Evolutionary conservation across 176 grass and related monocot species (phyloP).

Genomic region (Avena sativa): DNA sequence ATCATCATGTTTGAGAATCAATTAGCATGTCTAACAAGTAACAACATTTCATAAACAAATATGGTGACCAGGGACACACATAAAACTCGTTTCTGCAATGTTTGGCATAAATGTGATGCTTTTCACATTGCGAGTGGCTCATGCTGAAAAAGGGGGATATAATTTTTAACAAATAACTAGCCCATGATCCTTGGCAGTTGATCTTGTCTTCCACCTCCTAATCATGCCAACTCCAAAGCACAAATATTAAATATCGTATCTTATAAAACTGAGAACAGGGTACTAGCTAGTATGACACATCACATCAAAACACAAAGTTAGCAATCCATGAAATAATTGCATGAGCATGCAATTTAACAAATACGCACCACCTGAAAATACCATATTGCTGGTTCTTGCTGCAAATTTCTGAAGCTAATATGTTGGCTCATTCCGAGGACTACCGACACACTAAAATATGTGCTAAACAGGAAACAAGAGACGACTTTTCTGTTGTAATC

Average conservation of each 20-base stretch:
- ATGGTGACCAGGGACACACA: neutral
- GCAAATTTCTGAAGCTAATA: neutral
- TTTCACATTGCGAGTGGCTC: neutral
- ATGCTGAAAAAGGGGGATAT: neutral
- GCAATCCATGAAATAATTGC: neutral
- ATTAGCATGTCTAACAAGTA: neutral
- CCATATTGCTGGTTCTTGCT: neutral
- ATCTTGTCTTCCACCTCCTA: conserved; percentile 29
- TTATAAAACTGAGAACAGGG: neutral
- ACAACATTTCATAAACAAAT: neutral
- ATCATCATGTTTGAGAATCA: neutral
- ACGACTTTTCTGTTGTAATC: neutral
- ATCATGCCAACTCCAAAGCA: conserved; percentile 9
- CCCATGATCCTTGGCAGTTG: conserved; percentile 49
- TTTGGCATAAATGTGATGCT: neutral
- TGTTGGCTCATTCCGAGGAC: neutral
- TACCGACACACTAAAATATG: neutral
- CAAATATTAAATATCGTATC: neutral
- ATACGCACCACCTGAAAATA: neutral
- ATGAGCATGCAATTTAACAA: neutral
- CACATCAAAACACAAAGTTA: neutral
- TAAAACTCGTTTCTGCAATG: neutral
- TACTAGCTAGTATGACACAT: neutral
- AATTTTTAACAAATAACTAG: conserved; percentile 28
- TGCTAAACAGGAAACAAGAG: neutral